A percentile compares a stretch with the other conserved stretches of the same genome.
Evolutionary conservation across 345 rosid species (phyloP).

Genomic region (Sonneratia alba): DNA sequence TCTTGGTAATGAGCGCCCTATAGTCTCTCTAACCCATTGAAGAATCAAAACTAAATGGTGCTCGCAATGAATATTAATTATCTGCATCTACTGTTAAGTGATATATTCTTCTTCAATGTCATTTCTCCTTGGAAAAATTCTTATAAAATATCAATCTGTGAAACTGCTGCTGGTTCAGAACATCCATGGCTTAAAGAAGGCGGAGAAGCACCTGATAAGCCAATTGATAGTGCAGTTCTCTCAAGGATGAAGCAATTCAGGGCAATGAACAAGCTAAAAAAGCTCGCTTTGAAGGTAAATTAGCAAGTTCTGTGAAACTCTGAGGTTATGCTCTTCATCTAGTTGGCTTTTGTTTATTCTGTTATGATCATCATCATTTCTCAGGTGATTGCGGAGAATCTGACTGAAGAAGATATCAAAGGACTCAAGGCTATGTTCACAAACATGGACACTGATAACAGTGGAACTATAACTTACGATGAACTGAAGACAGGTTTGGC

Average conservation of each 20-base stretch:
- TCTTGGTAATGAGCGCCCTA: slow-evolving; percentile 46
- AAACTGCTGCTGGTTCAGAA: slow-evolving; percentile 22
- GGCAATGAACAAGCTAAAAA: slow-evolving; percentile 77
- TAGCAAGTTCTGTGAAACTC: not conserved
- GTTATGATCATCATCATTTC: not conserved
- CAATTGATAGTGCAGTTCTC: slow-evolving; percentile 60
- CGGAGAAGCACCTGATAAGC: slow-evolving; percentile 68
- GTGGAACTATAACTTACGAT: slow-evolving; percentile 78
- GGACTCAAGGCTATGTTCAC: slow-evolving; percentile 46
- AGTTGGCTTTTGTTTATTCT: too few relatives aligned
- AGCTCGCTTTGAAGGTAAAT: slow-evolving; percentile 73
- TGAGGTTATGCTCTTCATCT: too few relatives aligned
- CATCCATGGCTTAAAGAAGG: slow-evolving; percentile 87
- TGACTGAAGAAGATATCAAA: slow-evolving; percentile 31
- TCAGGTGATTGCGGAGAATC: slow-evolving; percentile 75
- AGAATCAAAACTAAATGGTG: not conserved
- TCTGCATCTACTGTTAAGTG: not conserved
- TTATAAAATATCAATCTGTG: not conserved
- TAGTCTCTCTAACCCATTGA: not conserved
- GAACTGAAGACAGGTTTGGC: slow-evolving; percentile 65
- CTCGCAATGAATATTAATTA: too few relatives aligned
- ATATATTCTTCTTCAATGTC: not conserved
- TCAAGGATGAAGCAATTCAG: slow-evolving; percentile 78
- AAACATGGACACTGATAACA: slow-evolving; percentile 75
- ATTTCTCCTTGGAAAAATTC: too few relatives aligned